phyloP scores from a whole-genome alignment of 192 early-diverging fungal genomes.

The Chytriomyces confervae region DNA sequence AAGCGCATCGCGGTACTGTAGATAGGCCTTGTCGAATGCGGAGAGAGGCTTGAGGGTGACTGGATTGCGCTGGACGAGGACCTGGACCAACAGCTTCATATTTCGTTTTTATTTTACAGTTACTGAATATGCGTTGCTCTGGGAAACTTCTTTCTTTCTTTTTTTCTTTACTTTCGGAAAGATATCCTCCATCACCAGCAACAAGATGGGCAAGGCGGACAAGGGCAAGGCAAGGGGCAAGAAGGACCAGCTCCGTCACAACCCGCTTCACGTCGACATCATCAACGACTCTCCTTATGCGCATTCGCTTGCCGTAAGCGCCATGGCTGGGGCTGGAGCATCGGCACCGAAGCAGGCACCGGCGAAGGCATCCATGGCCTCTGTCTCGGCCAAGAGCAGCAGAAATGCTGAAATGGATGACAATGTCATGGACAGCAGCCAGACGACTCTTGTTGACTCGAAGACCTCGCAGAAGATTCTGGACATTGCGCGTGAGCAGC shows the following conservation, averaged over 20 bases:
- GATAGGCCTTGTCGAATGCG: conserved; percentile 73
- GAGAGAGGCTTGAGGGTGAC: conserved; percentile 65
- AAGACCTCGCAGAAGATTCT: conserved; percentile 91
- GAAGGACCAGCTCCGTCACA: conserved; percentile 61
- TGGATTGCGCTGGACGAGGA: conserved; percentile 75
- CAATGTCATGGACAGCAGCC: neutral
- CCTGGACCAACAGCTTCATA: neutral
- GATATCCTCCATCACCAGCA: neutral
- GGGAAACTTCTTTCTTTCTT: neutral
- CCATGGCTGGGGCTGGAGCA: conserved; percentile 50
- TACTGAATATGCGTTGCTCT: conserved; percentile 1
- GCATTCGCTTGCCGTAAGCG: conserved; percentile 24
- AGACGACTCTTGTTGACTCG: conserved; percentile 69
- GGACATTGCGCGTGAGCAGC: conserved; percentile 86
- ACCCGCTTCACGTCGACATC: conserved; percentile 81
- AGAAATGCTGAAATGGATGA: neutral
- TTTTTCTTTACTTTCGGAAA: neutral
- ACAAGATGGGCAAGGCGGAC: conserved; percentile 33
- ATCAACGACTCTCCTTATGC: conserved; percentile 44
- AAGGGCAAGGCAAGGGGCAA: conserved; percentile 14
- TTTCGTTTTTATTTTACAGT: conserved; percentile 15
- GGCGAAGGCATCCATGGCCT: neutral
- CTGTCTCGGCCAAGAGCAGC: neutral
- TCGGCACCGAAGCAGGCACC: conserved; percentile 29
- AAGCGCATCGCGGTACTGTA: conserved; percentile 68